Base-by-base conservation (phyloP, 192 early-diverging fungal genomes). In the Bifiguratus adelaidae region DNA sequence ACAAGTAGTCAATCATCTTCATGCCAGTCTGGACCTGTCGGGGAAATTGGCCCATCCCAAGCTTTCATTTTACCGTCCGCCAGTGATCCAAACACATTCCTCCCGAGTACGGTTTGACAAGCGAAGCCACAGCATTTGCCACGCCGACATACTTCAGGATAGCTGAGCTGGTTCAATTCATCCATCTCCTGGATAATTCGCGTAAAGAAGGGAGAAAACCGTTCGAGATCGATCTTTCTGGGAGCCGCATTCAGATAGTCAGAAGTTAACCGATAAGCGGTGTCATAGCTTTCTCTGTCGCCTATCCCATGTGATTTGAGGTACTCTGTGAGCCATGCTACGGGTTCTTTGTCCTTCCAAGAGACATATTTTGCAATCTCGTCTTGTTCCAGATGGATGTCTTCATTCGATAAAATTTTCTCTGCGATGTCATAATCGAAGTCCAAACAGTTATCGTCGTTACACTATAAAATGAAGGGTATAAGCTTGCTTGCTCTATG, bases 171-270 rank as follows among this genome's bases (percentile, higher is more conserved):
- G 32, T 33, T n/a, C 8, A 11, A 11, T 8, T 8, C 32, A 27
- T 28, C 24, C 44, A 7, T 27, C 25, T 20, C 20, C 43, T 44
- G n/a, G 3, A 52, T 29, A 12, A 30, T 23, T 2, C 32, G n/a
- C 8, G 22, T 41, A 8, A 59, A 26, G 27, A 52, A 59, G 0
- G 57, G 57, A 12, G 47, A 15, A 9, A 59, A 53, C 5, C 7
- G 7, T 0, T 47, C 57, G 0, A 59, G 28, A 28, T 59, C 44
- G 0, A 53, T 37, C 7, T 36, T 6, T 3, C 57, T 35, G 2
- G 13, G n/a, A 7, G 46, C 44, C 11, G 51, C 48, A 32, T 59
- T 59, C 3, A 42, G 49, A 27, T 59, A 56, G 20, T 49, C 36
- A 7, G 18, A 11, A 8, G 43, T 32, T 0, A 38, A 18, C 4